Evolutionary conservation across 176 grass and related monocot genomes (phyloP).

Genomic region (Raddia guianensis): DNA sequence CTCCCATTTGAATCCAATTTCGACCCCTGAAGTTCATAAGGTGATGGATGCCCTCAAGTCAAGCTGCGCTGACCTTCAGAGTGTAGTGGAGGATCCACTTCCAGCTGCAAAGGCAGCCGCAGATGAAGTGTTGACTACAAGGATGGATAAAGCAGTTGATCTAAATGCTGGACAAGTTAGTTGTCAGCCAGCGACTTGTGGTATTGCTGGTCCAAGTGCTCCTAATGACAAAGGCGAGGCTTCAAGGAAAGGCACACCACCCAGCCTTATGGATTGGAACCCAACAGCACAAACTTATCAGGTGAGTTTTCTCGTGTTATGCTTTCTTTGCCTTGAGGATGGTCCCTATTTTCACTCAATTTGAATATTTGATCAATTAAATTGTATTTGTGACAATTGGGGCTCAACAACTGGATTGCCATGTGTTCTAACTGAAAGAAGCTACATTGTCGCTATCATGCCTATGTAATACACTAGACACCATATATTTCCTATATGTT

Average conservation of each 20-base stretch:
- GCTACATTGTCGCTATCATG: background rate
- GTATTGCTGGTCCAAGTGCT: slow-evolving; percentile 16
- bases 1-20: slow-evolving; percentile 33
- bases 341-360: background rate
- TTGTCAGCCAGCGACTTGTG: background rate
- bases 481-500: background rate
- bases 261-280: slow-evolving; percentile 66
- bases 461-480: slow-evolving; percentile 2
- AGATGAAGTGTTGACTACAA: slow-evolving; percentile 48
- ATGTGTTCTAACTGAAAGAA: background rate
- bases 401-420: background rate
- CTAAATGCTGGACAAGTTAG: slow-evolving; percentile 24
- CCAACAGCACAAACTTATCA: slow-evolving; percentile 47
- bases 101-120: slow-evolving; percentile 52
- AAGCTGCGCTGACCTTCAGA: slow-evolving; percentile 58
- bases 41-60: slow-evolving; percentile 46
- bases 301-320: slow-evolving; percentile 27
- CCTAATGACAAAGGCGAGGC: slow-evolving; percentile 3
- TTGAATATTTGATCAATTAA: background rate
- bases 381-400: background rate
- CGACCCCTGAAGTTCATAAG: slow-evolving; percentile 48
- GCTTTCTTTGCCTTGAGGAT: background rate
- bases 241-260: slow-evolving; percentile 1
- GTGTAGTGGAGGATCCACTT: slow-evolving; percentile 54
- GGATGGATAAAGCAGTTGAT: slow-evolving; percentile 26